Evolutionary conservation across 257 asterid genomes (phyloP).

Genomic region (Solanum gracilifrons): DNA sequence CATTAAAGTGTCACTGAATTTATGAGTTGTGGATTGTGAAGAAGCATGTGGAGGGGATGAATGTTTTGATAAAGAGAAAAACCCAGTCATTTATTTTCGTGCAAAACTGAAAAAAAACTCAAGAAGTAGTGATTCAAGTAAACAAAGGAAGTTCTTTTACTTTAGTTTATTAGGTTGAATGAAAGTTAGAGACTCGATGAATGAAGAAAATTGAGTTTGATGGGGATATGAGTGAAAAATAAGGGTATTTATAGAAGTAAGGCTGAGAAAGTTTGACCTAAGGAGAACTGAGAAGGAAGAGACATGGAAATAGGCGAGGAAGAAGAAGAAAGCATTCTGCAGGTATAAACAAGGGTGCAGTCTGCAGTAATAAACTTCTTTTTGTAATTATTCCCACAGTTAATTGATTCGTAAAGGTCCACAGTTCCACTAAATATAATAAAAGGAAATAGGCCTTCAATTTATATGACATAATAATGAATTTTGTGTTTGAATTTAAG

Average conservation of each 20-base stretch:
- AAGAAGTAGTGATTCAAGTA: not conserved
- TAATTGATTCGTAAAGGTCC: not conserved
- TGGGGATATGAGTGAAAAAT: not conserved
- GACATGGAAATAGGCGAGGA: not conserved
- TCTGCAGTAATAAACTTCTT: not conserved
- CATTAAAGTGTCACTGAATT: slow-evolving; percentile 43
- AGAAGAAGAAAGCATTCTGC: not conserved
- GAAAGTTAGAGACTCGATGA: not conserved
- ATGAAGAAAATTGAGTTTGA: not conserved
- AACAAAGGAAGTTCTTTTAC: not conserved
- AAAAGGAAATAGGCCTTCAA: not conserved
- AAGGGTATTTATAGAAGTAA: not conserved
- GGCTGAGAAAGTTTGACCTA: not conserved
- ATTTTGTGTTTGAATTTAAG: no score
- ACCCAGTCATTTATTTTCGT: not conserved
- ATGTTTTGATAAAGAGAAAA: not conserved
- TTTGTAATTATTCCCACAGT: not conserved
- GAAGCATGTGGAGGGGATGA: not conserved
- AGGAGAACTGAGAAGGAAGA: not conserved
- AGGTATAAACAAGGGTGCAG: not conserved
- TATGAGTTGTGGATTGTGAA: slow-evolving; percentile 7
- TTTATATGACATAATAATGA: not conserved
- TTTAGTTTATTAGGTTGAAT: not conserved
- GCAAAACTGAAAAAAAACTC: not conserved
- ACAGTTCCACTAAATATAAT: not conserved